Conservation (phyloP, 345 rosid species). For the Ailanthus altissimus region DNA sequence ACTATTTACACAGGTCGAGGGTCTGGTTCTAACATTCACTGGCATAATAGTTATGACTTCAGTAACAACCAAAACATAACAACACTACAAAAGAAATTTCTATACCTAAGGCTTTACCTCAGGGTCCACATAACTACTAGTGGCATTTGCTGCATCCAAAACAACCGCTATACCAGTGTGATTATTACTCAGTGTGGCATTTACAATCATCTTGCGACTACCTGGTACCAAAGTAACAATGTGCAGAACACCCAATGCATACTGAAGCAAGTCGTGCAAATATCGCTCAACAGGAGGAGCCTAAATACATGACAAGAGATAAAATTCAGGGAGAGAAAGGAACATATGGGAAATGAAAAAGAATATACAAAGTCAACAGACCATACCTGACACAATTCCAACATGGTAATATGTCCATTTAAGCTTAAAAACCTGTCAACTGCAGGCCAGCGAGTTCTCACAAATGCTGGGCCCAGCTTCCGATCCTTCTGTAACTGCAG, state of each 20-base stretch:
- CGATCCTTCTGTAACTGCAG: constrained; percentile 94
- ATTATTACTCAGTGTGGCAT: constrained; percentile 80
- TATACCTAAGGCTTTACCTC: constrained; percentile 55
- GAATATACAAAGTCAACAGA: constrained; percentile 17
- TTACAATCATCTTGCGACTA: constrained; percentile 88
- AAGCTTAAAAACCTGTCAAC: constrained; percentile 71
- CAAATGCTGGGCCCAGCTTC: constrained; percentile 91
- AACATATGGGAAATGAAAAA: constrained; percentile 9
- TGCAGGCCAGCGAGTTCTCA: constrained; percentile 83
- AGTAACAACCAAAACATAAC: constrained; percentile 14
- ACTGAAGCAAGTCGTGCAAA: constrained; percentile 92
- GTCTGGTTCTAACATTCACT: constrained; percentile 11
- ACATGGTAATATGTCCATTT: constrained; percentile 87
- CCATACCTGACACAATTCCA: constrained; percentile 91
- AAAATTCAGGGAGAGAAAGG: constrained; percentile 15
- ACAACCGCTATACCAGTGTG: constrained; percentile 91
- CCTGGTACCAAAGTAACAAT: constrained; percentile 78
- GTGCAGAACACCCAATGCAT: constrained; percentile 97
- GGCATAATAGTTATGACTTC: neutral
- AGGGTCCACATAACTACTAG: constrained; percentile 82
- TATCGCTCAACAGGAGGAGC: constrained; percentile 97
- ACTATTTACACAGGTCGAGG: constrained; percentile 1
- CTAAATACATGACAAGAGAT: constrained; percentile 46
- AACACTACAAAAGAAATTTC: neutral
- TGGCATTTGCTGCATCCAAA: constrained; percentile 86